phyloP scores from a whole-genome alignment of 2,329 filamentous ascomycete species.

The Escovopsis sp. region DNA sequence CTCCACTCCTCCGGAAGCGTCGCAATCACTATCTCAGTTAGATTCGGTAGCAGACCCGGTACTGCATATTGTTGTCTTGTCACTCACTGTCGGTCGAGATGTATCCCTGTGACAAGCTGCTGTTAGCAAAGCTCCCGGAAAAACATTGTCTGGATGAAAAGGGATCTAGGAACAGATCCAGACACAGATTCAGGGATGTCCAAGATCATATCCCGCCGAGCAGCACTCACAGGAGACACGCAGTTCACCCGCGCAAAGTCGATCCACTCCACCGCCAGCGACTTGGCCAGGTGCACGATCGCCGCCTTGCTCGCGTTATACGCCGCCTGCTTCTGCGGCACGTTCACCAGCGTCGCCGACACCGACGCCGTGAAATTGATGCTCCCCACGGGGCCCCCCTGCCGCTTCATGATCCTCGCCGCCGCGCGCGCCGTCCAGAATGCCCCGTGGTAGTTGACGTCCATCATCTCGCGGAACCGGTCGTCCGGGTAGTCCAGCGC shows the following conservation, averaged over 20 bases:
- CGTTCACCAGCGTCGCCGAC: conserved; percentile 62
- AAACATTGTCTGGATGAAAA: no score
- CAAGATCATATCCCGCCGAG: no score
- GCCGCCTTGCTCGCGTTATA: conserved; percentile 65
- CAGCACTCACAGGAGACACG: conserved; percentile 44
- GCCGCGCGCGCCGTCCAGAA: conserved; percentile 63
- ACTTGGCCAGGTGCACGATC: conserved; percentile 45
- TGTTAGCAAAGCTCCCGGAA: no score
- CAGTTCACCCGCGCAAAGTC: conserved; percentile 59
- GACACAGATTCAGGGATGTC: no score
- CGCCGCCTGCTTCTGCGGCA: conserved; percentile 57
- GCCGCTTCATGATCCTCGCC: conserved; percentile 52
- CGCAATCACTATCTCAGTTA: neutral
- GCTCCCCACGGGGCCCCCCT: conserved; percentile 41
- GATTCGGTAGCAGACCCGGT: neutral
- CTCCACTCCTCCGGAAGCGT: conserved; percentile 12
- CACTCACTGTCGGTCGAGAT: conserved; percentile 44
- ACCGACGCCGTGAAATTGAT: conserved; percentile 69
- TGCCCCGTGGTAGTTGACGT: conserved; percentile 59
- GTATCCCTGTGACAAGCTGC: conserved; percentile 29
- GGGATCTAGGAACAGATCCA: no score
- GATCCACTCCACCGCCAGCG: conserved; percentile 61
- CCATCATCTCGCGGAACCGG: conserved; percentile 15
- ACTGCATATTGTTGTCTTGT: no score
- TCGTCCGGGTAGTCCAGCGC: conserved; percentile 16